Evolutionary conservation across 1,284 basidiomycete genomes (phyloP).

Genomic region (Cryptococcus maquisensis): DNA sequence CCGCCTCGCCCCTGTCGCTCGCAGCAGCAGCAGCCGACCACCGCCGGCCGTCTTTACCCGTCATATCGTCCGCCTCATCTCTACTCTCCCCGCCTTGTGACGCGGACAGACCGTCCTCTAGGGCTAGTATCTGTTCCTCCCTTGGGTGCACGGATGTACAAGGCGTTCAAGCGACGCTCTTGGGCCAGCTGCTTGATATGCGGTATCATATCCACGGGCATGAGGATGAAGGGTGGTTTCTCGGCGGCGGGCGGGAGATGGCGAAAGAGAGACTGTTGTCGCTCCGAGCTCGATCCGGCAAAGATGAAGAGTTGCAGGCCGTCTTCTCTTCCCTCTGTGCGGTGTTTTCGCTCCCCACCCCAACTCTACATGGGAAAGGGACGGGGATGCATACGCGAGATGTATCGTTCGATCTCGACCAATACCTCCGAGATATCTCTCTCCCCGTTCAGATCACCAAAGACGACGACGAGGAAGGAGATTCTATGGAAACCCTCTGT

Average conservation of each 20-base stretch:
- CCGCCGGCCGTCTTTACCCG: slow-evolving; percentile 32
- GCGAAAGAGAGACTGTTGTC: slow-evolving; percentile 16
- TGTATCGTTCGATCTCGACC: slow-evolving; percentile 33
- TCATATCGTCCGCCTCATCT: slow-evolving; percentile 2
- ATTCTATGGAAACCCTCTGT: not conserved
- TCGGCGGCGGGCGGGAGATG: slow-evolving; percentile 24
- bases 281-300: slow-evolving; percentile 6
- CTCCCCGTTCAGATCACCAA: not conserved
- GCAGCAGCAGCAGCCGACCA: slow-evolving; percentile 1
- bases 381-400: not conserved
- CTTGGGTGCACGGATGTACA: slow-evolving; percentile 5
- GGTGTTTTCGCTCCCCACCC: no score
- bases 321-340: no score
- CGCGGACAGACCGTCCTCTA: not conserved
- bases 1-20: no score
- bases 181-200: slow-evolving; percentile 24
- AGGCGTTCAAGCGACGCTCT: slow-evolving; percentile 10
- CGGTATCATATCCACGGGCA: slow-evolving; percentile 24
- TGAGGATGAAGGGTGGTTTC: slow-evolving; percentile 28
- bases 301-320: not conserved
- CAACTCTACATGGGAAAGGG: not conserved
- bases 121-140: slow-evolving; percentile 6
- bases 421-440: slow-evolving; percentile 28
- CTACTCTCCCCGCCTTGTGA: not conserved
- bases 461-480: not conserved